Evolutionary conservation across 176 grass and related monocot genomes (phyloP).

Genomic region (Oryza glaberrima): DNA sequence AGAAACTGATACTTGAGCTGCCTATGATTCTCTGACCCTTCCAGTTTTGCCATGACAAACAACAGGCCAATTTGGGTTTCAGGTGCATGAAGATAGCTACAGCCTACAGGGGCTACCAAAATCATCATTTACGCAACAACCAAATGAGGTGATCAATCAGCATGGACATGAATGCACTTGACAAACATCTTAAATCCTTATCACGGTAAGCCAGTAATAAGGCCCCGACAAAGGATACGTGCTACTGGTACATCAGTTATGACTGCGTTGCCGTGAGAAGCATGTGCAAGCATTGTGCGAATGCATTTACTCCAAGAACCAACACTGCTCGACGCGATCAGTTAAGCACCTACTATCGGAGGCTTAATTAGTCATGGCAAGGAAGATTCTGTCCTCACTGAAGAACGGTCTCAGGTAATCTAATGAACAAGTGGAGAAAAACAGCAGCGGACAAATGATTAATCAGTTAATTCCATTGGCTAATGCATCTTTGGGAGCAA

Average conservation of each 20-base stretch:
- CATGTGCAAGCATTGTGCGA: neutral
- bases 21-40: slow-evolving; percentile 34
- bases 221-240: neutral
- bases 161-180: slow-evolving; percentile 14
- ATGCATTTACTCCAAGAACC: neutral
- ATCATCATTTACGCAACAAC: neutral
- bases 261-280: neutral
- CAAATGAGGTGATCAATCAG: neutral
- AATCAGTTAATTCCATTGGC: neutral
- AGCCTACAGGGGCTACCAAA: neutral
- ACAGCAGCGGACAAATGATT: neutral
- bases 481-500: slow-evolving; percentile 4
- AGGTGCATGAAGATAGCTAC: neutral
- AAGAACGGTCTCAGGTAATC: neutral
- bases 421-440: neutral
- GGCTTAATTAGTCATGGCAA: neutral
- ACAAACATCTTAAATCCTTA: neutral
- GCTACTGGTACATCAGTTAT: neutral
- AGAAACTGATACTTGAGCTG: slow-evolving; percentile 52
- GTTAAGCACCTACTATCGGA: neutral
- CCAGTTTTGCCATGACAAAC: slow-evolving; percentile 5
- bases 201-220: neutral
- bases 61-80: neutral
- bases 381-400: slow-evolving; percentile 16
- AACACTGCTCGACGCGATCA: neutral